phyloP scores from a whole-genome alignment of 306 rosid species.

The Lathyrus sativus region DNA sequence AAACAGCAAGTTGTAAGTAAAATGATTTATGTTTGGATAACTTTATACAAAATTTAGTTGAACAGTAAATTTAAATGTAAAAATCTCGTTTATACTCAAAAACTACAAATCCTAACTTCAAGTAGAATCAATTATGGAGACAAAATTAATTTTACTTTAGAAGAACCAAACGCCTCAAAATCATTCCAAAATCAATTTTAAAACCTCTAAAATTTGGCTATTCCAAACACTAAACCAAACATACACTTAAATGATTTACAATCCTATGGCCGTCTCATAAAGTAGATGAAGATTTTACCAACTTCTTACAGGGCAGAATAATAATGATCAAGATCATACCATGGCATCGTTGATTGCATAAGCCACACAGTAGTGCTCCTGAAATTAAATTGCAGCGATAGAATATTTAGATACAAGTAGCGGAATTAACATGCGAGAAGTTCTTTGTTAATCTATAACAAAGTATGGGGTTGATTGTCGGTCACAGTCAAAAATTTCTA shows the following conservation, averaged over 20 bases:
- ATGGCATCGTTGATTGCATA: slow-evolving; percentile 83
- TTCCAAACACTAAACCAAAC: too few species aligned
- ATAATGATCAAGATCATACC: slow-evolving; percentile 50
- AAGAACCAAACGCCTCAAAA: too few species aligned
- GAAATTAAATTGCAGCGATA: slow-evolving; percentile 50
- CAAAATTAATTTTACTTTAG: too few species aligned
- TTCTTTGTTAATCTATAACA: slow-evolving; percentile 5
- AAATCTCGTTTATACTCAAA: too few species aligned
- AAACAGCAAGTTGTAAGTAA: background rate
- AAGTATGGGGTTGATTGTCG: slow-evolving; percentile 29
- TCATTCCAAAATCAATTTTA: too few species aligned
- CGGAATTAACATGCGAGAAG: slow-evolving; percentile 27
- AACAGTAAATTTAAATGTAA: too few species aligned
- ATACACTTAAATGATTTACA: background rate
- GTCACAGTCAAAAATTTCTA: slow-evolving; percentile 27
- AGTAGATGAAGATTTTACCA: slow-evolving; percentile 7
- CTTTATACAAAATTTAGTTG: too few species aligned
- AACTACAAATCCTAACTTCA: too few species aligned
- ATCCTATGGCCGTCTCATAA: slow-evolving; percentile 20
- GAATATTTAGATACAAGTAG: slow-evolving; percentile 29
- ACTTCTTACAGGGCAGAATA: slow-evolving; percentile 28
- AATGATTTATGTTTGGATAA: too few species aligned
- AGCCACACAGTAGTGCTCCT: slow-evolving; percentile 99
- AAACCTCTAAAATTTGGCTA: too few species aligned
- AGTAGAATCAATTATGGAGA: too few species aligned